These are phyloP conservation scores for Botrytis squamosa DNA, from an alignment of 2,329 filamentous ascomycete species.

Conservation along the genomic window DNA sequence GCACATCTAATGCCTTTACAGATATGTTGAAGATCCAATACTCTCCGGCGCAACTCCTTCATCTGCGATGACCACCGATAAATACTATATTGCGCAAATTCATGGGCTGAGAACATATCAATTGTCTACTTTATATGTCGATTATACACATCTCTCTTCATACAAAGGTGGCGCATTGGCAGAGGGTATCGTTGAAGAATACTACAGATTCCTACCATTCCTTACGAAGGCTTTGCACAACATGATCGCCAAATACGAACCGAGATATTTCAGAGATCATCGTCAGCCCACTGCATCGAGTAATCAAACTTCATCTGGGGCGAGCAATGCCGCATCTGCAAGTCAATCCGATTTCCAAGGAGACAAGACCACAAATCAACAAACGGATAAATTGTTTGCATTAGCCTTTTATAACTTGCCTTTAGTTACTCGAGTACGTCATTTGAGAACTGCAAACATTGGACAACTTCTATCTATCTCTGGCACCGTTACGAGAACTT, in stretches of 20 bases:
- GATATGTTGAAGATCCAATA: constrained; percentile 66
- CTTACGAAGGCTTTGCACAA: constrained; percentile 86
- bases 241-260: constrained; percentile 91
- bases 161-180: constrained; percentile 79
- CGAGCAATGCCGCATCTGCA: constrained; percentile 59
- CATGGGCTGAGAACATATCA: constrained; percentile 70
- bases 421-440: constrained; percentile 39
- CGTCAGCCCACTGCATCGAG: constrained; percentile 78
- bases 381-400: constrained; percentile 93
- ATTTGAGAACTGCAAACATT: constrained; percentile 80
- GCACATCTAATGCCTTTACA: constrained; percentile 34
- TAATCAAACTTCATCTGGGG: constrained; percentile 66
- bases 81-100: constrained; percentile 83
- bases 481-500: constrained; percentile 93
- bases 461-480: constrained; percentile 94
- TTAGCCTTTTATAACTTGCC: constrained; percentile 75
- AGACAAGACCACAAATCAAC: constrained; percentile 81
- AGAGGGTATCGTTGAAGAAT: constrained; percentile 82
- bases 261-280: constrained; percentile 90
- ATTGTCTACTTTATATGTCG: constrained; percentile 83
- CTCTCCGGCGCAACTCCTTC: constrained; percentile 63
- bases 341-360: constrained; percentile 63
- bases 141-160: constrained; percentile 78
- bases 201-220: constrained; percentile 94
- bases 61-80: constrained; percentile 71